A percentile compares a stretch with the other conserved stretches of the same genome.
Evolutionary conservation across 352 stramenopile genomes (phyloP).

Genomic region (Aphanomyces astaci): DNA sequence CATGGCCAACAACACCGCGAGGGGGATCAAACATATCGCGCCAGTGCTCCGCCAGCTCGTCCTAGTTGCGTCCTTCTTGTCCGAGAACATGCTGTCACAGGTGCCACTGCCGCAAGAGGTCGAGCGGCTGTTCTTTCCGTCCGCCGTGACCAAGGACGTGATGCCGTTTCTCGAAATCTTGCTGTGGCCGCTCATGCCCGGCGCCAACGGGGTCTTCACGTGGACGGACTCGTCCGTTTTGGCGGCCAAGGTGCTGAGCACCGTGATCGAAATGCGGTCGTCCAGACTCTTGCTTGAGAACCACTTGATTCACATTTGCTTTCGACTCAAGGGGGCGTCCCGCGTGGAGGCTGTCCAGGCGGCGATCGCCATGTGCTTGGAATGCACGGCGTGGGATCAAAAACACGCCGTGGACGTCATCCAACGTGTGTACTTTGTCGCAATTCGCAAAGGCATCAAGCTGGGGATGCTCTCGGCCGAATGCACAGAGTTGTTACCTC

Average conservation of each 20-base stretch:
- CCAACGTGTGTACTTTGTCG: slow-evolving; percentile 16
- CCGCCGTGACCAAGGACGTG: not conserved
- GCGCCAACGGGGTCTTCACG: not conserved
- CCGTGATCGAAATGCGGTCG: not conserved
- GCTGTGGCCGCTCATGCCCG: slow-evolving; percentile 9
- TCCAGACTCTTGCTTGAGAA: not conserved
- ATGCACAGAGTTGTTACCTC: slow-evolving; percentile 14
- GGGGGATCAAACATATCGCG: not conserved
- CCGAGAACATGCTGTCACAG: not conserved
- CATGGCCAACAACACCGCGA: not conserved
- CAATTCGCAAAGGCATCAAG: slow-evolving; percentile 17
- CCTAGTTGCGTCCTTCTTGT: not conserved
- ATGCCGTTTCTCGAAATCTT: slow-evolving; percentile 22
- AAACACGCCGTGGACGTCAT: slow-evolving; percentile 1
- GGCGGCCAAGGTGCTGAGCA: not conserved
- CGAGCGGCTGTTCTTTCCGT: slow-evolving; percentile 6
- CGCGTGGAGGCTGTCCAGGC: not conserved
- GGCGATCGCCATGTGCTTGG: slow-evolving; percentile 6
- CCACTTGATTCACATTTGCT: slow-evolving; percentile 7
- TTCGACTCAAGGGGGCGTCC: not conserved
- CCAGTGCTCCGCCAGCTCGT: slow-evolving; percentile 4
- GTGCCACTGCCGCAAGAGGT: not conserved
- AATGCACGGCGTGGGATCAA: not conserved
- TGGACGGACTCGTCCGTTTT: slow-evolving; percentile 7
- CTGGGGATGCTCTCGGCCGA: slow-evolving; percentile 12